These are phyloP conservation scores for Isoetes engelmannii DNA, from an alignment of 83 land plant species.

Conservation along the genomic window DNA sequence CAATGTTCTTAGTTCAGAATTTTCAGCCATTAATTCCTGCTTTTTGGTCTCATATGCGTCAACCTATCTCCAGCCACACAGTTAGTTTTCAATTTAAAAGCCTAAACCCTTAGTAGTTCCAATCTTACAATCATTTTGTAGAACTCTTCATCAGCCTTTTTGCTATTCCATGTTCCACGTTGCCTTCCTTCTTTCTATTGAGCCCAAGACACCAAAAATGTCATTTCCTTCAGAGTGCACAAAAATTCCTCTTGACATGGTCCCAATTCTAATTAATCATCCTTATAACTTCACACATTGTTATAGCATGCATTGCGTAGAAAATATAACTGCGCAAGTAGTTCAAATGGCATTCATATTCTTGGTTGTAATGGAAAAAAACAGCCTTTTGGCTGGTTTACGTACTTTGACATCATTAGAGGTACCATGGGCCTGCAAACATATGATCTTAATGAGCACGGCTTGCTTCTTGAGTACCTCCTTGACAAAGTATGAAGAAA, in stretches of 20 bases:
- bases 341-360: too few relatives aligned
- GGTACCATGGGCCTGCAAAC: too few relatives aligned
- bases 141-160: constrained; percentile 8
- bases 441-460: too few relatives aligned
- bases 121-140: constrained; percentile 11
- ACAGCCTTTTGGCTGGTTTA: too few relatives aligned
- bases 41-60: constrained; percentile 5
- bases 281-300: too few relatives aligned
- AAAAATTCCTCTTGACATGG: background rate
- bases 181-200: constrained; percentile 6
- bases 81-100: background rate
- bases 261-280: too few relatives aligned
- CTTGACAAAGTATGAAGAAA: too few relatives aligned
- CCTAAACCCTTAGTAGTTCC: background rate
- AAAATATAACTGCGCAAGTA: too few relatives aligned
- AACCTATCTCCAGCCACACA: background rate
- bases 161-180: constrained; percentile 11
- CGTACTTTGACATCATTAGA: too few relatives aligned
- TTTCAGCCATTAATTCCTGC: constrained; percentile 8
- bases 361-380: too few relatives aligned
- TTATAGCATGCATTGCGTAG: too few relatives aligned
- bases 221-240: background rate
- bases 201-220: background rate
- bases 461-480: too few relatives aligned
- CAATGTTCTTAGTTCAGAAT: background rate